Evolutionary conservation across 1,139 yeast species (phyloP).

Genomic region (Pichiaceae sp.): DNA sequence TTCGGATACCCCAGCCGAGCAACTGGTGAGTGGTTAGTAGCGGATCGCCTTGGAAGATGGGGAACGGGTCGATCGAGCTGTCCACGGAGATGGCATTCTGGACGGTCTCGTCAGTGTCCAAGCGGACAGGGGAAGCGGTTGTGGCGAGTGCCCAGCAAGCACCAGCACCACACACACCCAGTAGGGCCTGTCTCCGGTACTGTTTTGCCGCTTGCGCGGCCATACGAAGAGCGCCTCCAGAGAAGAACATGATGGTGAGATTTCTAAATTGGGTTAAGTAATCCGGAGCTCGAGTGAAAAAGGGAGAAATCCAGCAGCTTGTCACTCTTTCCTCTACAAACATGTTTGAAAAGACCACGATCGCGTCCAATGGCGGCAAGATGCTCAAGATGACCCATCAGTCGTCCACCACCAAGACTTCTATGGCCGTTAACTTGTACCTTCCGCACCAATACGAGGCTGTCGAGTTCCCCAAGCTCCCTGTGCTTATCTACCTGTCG

Average conservation of each 20-base stretch:
- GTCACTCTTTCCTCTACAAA: background rate
- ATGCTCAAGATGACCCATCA: constrained; percentile 68
- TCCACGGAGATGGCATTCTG: constrained; percentile 29
- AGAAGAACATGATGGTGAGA: too few species aligned
- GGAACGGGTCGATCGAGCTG: constrained; percentile 44
- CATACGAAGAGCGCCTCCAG: background rate
- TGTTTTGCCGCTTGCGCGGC: background rate
- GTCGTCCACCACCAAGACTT: constrained; percentile 55
- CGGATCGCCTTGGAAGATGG: constrained; percentile 25
- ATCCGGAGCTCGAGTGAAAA: too few species aligned
- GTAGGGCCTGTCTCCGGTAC: background rate
- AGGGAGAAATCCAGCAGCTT: background rate
- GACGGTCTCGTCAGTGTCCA: constrained; percentile 2
- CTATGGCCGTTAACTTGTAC: constrained; percentile 78
- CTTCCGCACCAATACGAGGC: constrained; percentile 51
- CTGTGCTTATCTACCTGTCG: constrained; percentile 73
- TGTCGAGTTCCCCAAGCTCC: constrained; percentile 29
- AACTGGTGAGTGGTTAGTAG: constrained; percentile 32
- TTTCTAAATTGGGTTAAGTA: too few species aligned
- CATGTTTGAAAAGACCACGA: constrained; percentile 26
- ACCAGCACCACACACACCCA: background rate
- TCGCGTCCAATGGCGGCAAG: constrained; percentile 68
- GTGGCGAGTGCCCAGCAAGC: background rate
- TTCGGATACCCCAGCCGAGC: constrained; percentile 72
- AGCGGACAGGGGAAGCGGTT: background rate